Evolutionary conservation across 2,329 filamentous ascomycete genomes (phyloP), one percentile per base, ranked within the genome.

Genomic region (Fusarium buharicum): DNA sequence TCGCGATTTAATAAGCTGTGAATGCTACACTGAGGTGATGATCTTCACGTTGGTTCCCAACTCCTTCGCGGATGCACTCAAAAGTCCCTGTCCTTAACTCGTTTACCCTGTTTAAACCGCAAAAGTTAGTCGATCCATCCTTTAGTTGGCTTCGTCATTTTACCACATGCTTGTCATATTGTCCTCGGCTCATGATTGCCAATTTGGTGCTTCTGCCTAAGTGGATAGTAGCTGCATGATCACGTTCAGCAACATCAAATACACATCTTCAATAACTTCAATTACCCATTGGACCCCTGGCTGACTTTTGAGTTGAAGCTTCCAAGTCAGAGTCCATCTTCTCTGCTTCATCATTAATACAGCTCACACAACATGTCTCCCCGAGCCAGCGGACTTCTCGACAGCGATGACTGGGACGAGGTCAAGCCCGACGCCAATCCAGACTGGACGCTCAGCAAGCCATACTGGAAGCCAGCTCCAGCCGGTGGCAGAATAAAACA

Each of bases 371-470:
- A 44, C n/a, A 77, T 77, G 74, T 55, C 73, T 50, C 65, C 69
- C 27, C 69, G 64, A 33, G 66, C 61, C 50, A 69, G 71, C 8
- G 73, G 73, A 27, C 68, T 77, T 9, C 69, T 78, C 13, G 73
- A 75, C 47, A 69, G 67, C 57, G 66, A 69, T 16, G 70, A 73
- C 17, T 76, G 76, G 75, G 73, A 76, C 24, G 72, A 73, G 2
- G 62, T 70, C 46, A 72, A 70, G 40, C 46, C 58, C 4, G 55
- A 66, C 22, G 49, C 64, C 11, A 57, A 50, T 20, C 43, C 69
- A 47, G 62, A 65, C n/a, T 66, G 62, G 62, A 7, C 55, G 6
- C 54, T 66, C 16, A 64, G 62, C 20, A 67, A 66, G 9, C 55
- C 58, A 20, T 59, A 64, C 37, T 74, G 72, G 72, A 75, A 69